Evolutionary conservation across 306 rosid genomes (phyloP).

Genomic region (Neltuma alba): DNA sequence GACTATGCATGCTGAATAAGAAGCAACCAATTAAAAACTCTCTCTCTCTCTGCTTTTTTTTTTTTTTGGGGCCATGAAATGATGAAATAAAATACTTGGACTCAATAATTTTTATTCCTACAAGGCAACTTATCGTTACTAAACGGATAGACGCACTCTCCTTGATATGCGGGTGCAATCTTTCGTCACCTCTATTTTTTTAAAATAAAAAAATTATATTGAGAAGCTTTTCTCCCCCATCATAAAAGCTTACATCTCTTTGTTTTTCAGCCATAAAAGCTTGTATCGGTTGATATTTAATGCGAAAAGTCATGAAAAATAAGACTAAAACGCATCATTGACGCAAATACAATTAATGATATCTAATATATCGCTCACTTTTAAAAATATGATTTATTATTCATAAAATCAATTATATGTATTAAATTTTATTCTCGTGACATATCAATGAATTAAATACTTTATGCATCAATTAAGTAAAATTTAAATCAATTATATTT

Average conservation of each 20-base stretch:
- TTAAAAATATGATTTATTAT: too few relatives aligned
- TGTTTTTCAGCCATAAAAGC: too few relatives aligned
- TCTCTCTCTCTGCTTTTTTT: too few relatives aligned
- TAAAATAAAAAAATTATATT: background rate
- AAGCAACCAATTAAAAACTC: conserved; percentile 32
- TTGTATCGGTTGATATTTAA: background rate
- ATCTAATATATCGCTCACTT: background rate
- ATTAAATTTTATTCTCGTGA: background rate
- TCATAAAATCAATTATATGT: background rate
- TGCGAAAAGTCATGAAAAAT: background rate
- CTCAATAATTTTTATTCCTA: background rate
- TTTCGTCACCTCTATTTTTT: background rate
- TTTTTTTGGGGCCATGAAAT: background rate
- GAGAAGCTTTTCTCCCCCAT: too few relatives aligned
- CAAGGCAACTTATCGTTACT: background rate
- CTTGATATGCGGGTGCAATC: background rate
- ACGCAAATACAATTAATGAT: too few relatives aligned
- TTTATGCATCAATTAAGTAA: background rate
- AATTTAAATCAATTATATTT: too few relatives aligned
- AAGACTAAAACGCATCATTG: background rate
- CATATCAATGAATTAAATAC: background rate
- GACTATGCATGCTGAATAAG: conserved; percentile 48
- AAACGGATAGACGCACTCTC: background rate
- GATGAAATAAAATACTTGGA: background rate
- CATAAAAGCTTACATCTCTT: too few relatives aligned